phyloP scores from a whole-genome alignment of 2,329 filamentous ascomycete genomes.

The Trichoderma simmonsii region DNA sequence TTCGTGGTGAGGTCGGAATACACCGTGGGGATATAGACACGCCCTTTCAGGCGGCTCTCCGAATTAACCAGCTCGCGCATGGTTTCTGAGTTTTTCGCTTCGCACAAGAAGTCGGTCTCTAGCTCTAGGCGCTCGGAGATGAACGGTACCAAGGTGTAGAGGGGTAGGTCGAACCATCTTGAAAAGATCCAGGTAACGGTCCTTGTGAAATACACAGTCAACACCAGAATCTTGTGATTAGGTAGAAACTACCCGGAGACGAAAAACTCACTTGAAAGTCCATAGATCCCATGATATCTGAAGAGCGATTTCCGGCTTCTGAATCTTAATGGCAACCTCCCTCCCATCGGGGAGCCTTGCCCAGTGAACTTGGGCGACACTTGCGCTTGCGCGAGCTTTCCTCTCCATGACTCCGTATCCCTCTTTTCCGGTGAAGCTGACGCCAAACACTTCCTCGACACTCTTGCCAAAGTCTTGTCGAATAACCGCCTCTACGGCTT shows the following conservation, averaged over 20 bases:
- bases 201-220: slow-evolving; percentile 36
- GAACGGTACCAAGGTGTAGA: slow-evolving; percentile 88
- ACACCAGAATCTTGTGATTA: background rate
- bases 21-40: slow-evolving; percentile 85
- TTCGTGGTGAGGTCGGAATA: slow-evolving; percentile 79
- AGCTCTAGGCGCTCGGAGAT: slow-evolving; percentile 87
- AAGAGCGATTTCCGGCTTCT: slow-evolving; percentile 88
- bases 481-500: slow-evolving; percentile 80
- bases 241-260: background rate
- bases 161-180: slow-evolving; percentile 85
- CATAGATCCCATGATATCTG: slow-evolving; percentile 95
- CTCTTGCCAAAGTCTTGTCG: slow-evolving; percentile 83
- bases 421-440: slow-evolving; percentile 73
- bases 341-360: slow-evolving; percentile 79
- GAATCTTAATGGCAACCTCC: slow-evolving; percentile 93
- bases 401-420: slow-evolving; percentile 62
- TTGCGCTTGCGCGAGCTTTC: slow-evolving; percentile 70
- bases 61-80: slow-evolving; percentile 75
- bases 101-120: slow-evolving; percentile 92
- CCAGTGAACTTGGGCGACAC: slow-evolving; percentile 97
- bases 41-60: slow-evolving; percentile 71
- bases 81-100: slow-evolving; percentile 80
- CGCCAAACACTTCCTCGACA: slow-evolving; percentile 87
- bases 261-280: slow-evolving; percentile 72
- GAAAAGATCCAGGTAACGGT: slow-evolving; percentile 81